phyloP scores from a whole-genome alignment of 306 rosid species.

The Hylodesmum podocarpum region DNA sequence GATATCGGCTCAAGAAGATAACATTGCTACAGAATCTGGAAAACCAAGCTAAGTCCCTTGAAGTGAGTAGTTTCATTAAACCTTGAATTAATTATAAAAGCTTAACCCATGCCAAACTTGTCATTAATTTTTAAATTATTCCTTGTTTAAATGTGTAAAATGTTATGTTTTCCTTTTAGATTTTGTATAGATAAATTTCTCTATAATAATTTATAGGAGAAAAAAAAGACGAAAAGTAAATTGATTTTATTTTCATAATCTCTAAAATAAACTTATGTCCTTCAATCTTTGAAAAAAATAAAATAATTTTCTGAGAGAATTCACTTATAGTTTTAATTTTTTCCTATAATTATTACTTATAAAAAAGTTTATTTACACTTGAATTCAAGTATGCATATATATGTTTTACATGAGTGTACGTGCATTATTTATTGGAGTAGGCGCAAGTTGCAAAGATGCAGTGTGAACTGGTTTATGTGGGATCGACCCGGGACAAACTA shows the following conservation, averaged over 20 bases:
- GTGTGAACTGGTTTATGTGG: neutral
- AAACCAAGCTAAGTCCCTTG: neutral
- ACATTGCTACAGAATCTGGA: neutral
- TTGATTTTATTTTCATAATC: too few species aligned
- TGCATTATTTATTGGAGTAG: neutral
- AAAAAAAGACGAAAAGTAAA: too few species aligned
- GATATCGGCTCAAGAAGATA: neutral
- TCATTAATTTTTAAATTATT: neutral
- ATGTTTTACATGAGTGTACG: neutral
- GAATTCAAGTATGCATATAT: neutral
- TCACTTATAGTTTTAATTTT: too few species aligned
- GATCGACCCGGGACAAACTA: neutral
- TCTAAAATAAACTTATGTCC: too few species aligned
- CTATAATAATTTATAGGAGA: neutral
- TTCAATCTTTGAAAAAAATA: too few species aligned
- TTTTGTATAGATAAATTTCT: neutral
- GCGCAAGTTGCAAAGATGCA: neutral
- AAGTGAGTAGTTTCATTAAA: neutral
- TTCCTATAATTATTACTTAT: neutral
- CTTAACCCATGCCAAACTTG: neutral
- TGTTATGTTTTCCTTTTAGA: too few species aligned
- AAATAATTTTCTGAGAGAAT: too few species aligned
- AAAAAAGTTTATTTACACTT: neutral
- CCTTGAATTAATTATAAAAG: neutral
- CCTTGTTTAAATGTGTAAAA: neutral